Evolutionary conservation across 352 stramenopile genomes (phyloP), one percentile per base, ranked within the genome.

Genomic region (Phytophthora aleatoria): DNA sequence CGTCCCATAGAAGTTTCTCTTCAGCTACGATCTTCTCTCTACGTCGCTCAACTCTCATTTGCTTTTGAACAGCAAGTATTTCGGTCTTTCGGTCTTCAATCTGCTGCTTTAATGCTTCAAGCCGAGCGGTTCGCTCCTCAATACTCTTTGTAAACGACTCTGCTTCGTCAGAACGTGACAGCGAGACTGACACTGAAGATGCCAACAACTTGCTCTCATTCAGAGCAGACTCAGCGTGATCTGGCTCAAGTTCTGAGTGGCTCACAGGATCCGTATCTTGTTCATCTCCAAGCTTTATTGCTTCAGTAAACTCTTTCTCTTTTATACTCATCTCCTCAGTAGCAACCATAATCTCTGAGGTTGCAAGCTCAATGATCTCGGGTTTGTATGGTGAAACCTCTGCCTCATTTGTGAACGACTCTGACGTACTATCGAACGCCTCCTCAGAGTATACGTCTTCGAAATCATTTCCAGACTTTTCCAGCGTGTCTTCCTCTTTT

Each of bases 141-240:
- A 92, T 87, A 57, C 81, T 92, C 16, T 83, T 88, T 3, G 71
- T 76, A 7, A 89, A 49, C 6, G 66, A 44, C 24, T 85, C 80
- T 3, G 81, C 77, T 51, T 76, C 66, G 33, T 69, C 31, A 24
- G 61, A 82, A 2, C 51, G 20, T 5, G 70, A 77, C 5, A 69
- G 15, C 1, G 65, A 80, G 3, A 43, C 28, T 38, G 60, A 69
- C 26, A 68, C 31, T 12, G 61, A 70, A 53, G 44, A 12, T 1
- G 5, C n/a, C 10, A 67, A 28, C 12, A 3, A 11, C 12, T 61
- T 68, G 28, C 28, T 49, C 24, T 59, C 59, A 27, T 55, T 50
- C 31, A 28, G 11, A 58, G 20, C 30, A 44, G 3, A 36, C 31
- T 45, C 58, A n/a, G 31, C 39, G 5, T 30, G 13, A 53, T 64